A percentile compares a stretch with the other conserved stretches of the same genome.
phyloP scores from a whole-genome alignment of 2,329 filamentous ascomycete genomes.

The Penicillium aurantiogriseum region DNA sequence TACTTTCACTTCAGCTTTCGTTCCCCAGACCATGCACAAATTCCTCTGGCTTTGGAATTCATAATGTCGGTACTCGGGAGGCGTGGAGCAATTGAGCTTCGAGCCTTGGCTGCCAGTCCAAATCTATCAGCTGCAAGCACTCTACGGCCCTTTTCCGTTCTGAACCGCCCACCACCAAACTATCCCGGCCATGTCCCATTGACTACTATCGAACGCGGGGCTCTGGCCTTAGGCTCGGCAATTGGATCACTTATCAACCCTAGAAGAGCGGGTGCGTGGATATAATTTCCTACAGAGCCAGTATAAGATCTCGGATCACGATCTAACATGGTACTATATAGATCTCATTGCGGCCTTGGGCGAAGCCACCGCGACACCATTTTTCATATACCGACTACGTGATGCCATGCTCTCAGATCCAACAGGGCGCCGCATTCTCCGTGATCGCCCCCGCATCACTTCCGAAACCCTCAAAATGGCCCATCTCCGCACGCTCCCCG shows the following conservation, averaged over 20 bases:
- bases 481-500: constrained; percentile 68
- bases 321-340: constrained; percentile 34
- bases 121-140: constrained; percentile 6
- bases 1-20: constrained; percentile 6
- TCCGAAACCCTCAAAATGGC: constrained; percentile 67
- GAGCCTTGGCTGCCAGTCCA: constrained; percentile 11
- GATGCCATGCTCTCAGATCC: constrained; percentile 82
- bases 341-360: constrained; percentile 94
- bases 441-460: constrained; percentile 83
- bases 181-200: constrained; percentile 93
- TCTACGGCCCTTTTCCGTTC: constrained; percentile 67
- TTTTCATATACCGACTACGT: constrained; percentile 89
- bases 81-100: constrained; percentile 17
- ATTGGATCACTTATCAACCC: constrained; percentile 67
- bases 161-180: constrained; percentile 79
- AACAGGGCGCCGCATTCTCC: constrained; percentile 86
- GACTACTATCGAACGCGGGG: constrained; percentile 70
- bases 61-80: constrained; percentile 34
- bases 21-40: constrained; percentile 12
- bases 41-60: constrained; percentile 2
- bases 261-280: constrained; percentile 65
- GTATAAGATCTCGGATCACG: background rate
- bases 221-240: constrained; percentile 64
- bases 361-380: constrained; percentile 90
- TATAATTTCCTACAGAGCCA: background rate